Evolutionary conservation across 805 yeast genomes (phyloP).

Genomic region (Pichia cephalocereana): DNA sequence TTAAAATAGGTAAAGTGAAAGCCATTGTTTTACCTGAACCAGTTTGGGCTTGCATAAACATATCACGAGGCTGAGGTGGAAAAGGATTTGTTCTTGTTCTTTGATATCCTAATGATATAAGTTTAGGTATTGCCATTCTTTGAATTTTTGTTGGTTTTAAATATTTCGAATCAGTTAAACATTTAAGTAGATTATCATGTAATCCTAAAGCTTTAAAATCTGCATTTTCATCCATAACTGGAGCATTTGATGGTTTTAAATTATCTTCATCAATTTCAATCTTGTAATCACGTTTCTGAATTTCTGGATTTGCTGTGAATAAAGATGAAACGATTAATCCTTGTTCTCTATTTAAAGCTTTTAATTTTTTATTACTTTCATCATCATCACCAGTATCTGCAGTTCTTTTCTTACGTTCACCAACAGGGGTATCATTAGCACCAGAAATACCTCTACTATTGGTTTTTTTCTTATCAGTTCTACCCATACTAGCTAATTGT

Average conservation of each 20-base stretch:
- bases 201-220: slow-evolving; percentile 63
- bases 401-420: slow-evolving; percentile 2
- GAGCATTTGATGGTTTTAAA: slow-evolving; percentile 74
- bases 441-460: slow-evolving; percentile 1
- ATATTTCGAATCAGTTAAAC: slow-evolving; percentile 48
- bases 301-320: slow-evolving; percentile 62
- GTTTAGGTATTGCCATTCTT: slow-evolving; percentile 63
- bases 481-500: slow-evolving; percentile 41
- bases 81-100: slow-evolving; percentile 16
- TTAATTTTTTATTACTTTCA: slow-evolving; percentile 6
- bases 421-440: slow-evolving; percentile 9
- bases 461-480: slow-evolving; percentile 19
- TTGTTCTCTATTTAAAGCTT: slow-evolving; percentile 34
- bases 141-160: slow-evolving; percentile 81
- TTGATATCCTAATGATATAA: slow-evolving; percentile 26
- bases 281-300: slow-evolving; percentile 29
- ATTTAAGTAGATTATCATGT: slow-evolving; percentile 40
- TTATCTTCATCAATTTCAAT: slow-evolving; percentile 21
- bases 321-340: slow-evolving; percentile 78
- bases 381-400: neutral
- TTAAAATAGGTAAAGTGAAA: slow-evolving; percentile 74
- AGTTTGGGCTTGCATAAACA: slow-evolving; percentile 92
- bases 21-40: slow-evolving; percentile 97
- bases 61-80: slow-evolving; percentile 36
- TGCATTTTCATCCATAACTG: slow-evolving; percentile 51